Base-by-base conservation (phyloP, 306 rosid genomes). In the Medicago arabica region DNA sequence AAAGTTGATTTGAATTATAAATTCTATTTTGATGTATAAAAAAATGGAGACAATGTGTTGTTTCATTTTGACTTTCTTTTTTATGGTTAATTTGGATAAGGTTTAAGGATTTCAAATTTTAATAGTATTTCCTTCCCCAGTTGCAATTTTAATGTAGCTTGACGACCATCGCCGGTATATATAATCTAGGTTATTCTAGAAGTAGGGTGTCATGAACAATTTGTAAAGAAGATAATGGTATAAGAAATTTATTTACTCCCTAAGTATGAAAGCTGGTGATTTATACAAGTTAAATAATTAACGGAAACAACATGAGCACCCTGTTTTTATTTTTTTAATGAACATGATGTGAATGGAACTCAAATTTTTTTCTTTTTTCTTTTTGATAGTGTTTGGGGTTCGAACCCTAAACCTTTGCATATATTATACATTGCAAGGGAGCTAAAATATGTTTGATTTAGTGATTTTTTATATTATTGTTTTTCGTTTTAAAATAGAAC, bases 71-170 rank as follows among this genome's bases (percentile, higher is more conserved):
- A 74, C 81, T 64, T 77, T 25, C 9, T 31, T 6, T 34, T 34
- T 34, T 34, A 34, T 34, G 1, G 10, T 2, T 57, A 23, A 57
- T 67, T 3, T 75, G 85, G 85, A 86, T 86, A 86, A 80, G 87
- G 77, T 65, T 65, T 17, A 9, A 44, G 28, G 31, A 21, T 10
- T 6, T 41, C 2, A 28, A 17, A 40, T 41, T 46, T 57, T 75
- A 34, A 34, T 54, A 59, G 50, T 6, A 2, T 8, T 57, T 5
- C 7, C 15, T 5, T 7, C 23, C 21, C 13, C 1, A 9, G 11
- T 4, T 39, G 7, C 4, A 71, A 12, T 16, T 61, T 36, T 50
- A 34, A 18, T 41, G 39, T 41, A 39, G 69, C n/a, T 38, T 74
- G 75, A 70, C 16, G 12, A 50, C 68, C 49, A 44, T 59, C 46